These are phyloP conservation scores for Microdochium paspali DNA, from an alignment of 2,329 filamentous ascomycete species.

Conservation along the genomic window DNA sequence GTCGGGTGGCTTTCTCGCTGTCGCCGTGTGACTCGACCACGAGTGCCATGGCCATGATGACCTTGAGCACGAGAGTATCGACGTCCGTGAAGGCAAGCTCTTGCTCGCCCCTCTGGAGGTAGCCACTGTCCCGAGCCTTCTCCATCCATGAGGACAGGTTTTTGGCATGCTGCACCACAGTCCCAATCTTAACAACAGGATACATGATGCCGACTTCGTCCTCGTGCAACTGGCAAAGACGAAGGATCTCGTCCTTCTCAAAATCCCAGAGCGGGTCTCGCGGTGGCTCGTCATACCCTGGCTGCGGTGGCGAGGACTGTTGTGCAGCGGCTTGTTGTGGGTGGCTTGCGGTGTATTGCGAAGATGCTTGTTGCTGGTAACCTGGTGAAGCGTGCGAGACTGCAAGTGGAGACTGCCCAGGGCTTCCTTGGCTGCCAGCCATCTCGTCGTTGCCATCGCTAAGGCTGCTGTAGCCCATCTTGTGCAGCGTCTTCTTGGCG, in stretches of 20 bases:
- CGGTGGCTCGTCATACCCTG: conserved; percentile 3
- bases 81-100: conserved; percentile 33
- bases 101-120: conserved; percentile 19
- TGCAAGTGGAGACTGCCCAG: background rate
- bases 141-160: conserved; percentile 67
- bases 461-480: conserved; percentile 71
- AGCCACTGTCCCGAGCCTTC: conserved; percentile 24
- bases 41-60: conserved; percentile 71
- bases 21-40: conserved; percentile 71
- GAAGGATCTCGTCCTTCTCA: conserved; percentile 67
- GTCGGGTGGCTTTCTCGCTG: conserved; percentile 60
- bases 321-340: background rate
- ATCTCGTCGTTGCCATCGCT: conserved; percentile 55
- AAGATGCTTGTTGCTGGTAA: background rate
- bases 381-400: background rate
- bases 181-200: conserved; percentile 68
- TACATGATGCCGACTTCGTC: conserved; percentile 93
- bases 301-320: background rate
- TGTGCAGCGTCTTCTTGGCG: conserved; percentile 76
- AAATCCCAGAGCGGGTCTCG: conserved; percentile 75
- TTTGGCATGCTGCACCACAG: conserved; percentile 60
- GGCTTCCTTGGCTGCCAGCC: conserved; percentile 22
- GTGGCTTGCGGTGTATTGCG: background rate
- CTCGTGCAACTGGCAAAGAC: conserved; percentile 71
- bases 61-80: conserved; percentile 64